These are phyloP conservation scores for Hortiboletus campestris DNA, from an alignment of 768 basidiomycete species.

Conservation along the genomic window DNA sequence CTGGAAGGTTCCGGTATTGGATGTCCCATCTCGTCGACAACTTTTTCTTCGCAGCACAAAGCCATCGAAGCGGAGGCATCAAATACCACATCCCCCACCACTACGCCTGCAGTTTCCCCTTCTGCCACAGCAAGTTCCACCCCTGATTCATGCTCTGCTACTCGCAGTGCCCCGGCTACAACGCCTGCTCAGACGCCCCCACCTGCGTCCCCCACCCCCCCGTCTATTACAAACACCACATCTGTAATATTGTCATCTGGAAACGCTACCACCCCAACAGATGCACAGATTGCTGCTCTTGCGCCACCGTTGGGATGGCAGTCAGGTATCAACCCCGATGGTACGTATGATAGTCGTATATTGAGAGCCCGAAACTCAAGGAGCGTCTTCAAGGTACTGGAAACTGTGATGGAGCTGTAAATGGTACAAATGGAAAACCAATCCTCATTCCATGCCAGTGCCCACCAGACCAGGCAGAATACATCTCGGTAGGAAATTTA, in stretches of 20 bases:
- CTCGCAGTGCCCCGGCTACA: not conserved
- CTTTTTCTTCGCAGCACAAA: conserved; percentile 43
- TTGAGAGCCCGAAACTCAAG: not conserved
- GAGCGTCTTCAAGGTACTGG: conserved; percentile 29
- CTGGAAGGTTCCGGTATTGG: conserved; percentile 64
- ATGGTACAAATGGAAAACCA: conserved; percentile 30
- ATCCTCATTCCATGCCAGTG: conserved; percentile 36
- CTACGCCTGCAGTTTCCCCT: not conserved
- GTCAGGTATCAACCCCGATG: conserved; percentile 59
- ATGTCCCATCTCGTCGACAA: conserved; percentile 66
- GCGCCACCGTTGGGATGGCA: conserved; percentile 57
- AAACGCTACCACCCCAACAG: conserved; percentile 16
- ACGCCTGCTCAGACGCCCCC: not conserved
- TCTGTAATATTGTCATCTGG: not conserved
- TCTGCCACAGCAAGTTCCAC: not conserved
- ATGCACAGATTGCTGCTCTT: conserved; percentile 38
- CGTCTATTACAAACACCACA: conserved; percentile 3
- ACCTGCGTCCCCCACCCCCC: not conserved
- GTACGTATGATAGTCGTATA: conserved; percentile 29
- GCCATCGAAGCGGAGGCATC: conserved; percentile 22
- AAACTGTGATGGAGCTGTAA: conserved; percentile 37
- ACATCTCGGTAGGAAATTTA: conserved; percentile 20
- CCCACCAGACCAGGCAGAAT: conserved; percentile 29
- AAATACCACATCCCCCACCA: not conserved
- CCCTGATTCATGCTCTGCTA: not conserved